phyloP scores from a whole-genome alignment of 352 stramenopile species.

The Globisporangium orthogonon region DNA sequence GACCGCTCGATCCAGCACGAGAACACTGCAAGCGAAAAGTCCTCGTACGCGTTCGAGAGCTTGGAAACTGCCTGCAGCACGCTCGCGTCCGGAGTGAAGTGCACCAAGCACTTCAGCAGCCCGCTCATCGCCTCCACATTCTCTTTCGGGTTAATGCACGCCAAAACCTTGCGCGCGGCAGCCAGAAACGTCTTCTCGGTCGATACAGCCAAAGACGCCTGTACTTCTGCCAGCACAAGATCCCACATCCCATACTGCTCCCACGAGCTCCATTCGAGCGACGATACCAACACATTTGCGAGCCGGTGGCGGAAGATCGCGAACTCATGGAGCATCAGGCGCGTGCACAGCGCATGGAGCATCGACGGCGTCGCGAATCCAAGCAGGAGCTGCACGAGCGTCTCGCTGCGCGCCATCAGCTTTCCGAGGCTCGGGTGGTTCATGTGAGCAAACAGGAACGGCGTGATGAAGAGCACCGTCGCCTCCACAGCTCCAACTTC shows the following conservation, averaged over 20 bases:
- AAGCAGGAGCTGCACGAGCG: constrained; percentile 60
- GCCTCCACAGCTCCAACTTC: constrained; percentile 65
- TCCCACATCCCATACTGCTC: constrained; percentile 81
- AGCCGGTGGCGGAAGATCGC: constrained; percentile 63
- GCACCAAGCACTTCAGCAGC: constrained; percentile 68
- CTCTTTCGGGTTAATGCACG: constrained; percentile 65
- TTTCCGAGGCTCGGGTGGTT: constrained; percentile 56
- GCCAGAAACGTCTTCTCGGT: constrained; percentile 50
- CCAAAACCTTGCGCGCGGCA: constrained; percentile 69
- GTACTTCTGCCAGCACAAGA: constrained; percentile 60
- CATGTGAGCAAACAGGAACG: constrained; percentile 67
- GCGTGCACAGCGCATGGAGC: constrained; percentile 48
- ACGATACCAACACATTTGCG: constrained; percentile 65
- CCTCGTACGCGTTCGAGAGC: constrained; percentile 47
- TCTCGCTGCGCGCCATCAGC: constrained; percentile 52
- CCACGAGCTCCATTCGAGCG: constrained; percentile 78
- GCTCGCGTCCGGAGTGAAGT: constrained; percentile 54
- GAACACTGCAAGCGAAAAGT: constrained; percentile 64
- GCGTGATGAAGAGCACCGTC: constrained; percentile 44
- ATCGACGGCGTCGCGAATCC: constrained; percentile 53
- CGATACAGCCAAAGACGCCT: constrained; percentile 25
- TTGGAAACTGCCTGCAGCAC: constrained; percentile 78
- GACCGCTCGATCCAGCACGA: constrained; percentile 70
- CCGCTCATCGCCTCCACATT: constrained; percentile 68
- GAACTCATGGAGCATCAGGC: constrained; percentile 73